Evolutionary conservation across 2,329 filamentous ascomycete genomes (phyloP).

Genomic region (Epichloe baconii): DNA sequence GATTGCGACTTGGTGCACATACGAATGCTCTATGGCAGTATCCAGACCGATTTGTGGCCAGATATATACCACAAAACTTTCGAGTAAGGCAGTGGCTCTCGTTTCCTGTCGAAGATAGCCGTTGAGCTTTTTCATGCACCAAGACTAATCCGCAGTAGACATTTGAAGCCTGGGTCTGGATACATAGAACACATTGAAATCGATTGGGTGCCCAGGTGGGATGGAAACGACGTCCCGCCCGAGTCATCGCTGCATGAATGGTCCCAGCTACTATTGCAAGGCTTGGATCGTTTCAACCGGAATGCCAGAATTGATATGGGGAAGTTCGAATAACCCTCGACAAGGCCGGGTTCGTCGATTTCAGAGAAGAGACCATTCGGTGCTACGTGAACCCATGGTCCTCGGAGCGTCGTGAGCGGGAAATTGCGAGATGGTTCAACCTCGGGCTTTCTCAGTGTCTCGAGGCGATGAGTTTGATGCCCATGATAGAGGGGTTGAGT

Average conservation of each 20-base stretch:
- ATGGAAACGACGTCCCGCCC: slow-evolving; percentile 47
- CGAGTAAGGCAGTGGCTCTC: slow-evolving; percentile 33
- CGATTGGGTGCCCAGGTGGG: slow-evolving; percentile 63
- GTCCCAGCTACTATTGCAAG: slow-evolving; percentile 54
- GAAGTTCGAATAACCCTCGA: slow-evolving; percentile 47
- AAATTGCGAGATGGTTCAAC: slow-evolving; percentile 74
- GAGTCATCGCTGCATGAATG: slow-evolving; percentile 51
- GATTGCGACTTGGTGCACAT: slow-evolving; percentile 76
- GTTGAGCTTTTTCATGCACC: background rate
- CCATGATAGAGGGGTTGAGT: slow-evolving; percentile 45
- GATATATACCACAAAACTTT: slow-evolving; percentile 59
- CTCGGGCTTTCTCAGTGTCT: slow-evolving; percentile 61
- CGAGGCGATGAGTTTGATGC: slow-evolving; percentile 58
- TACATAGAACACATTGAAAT: slow-evolving; percentile 82
- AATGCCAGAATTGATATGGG: slow-evolving; percentile 46
- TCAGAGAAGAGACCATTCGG: slow-evolving; percentile 55
- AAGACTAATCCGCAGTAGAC: slow-evolving; percentile 31
- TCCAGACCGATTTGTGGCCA: slow-evolving; percentile 54
- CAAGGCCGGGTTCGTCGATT: slow-evolving; percentile 64
- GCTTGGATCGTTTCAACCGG: slow-evolving; percentile 51
- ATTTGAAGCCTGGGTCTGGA: slow-evolving; percentile 63
- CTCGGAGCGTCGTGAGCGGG: slow-evolving; percentile 45
- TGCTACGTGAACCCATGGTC: slow-evolving; percentile 68
- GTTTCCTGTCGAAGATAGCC: background rate
- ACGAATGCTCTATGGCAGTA: slow-evolving; percentile 65